Base-by-base conservation (phyloP, 306 rosid genomes). In the Casuarina glauca region DNA sequence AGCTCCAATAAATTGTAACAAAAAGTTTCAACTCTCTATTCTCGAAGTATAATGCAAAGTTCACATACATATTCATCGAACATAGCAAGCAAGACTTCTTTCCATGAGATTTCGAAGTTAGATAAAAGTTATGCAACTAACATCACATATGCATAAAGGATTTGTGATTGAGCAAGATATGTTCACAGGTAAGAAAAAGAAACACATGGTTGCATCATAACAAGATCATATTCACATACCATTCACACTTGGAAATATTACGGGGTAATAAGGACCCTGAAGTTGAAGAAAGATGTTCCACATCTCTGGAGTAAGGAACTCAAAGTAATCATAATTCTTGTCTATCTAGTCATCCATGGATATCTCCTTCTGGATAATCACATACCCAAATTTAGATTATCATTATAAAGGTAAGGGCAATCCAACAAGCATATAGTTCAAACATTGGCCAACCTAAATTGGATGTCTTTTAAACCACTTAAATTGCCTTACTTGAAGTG, bases 211-310 rank as follows among this genome's bases (percentile, higher is more conserved):
- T 54, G 11, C 81, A 73, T 75, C 50, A 32, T 12, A 71, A 76
- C 16, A 11, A 43, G 62, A 70, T 19, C 52, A 36, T 76, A 53
- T 39, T 51, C 74, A 70, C 87, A 85, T 70, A 95, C 98, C 97
- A 73, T 95, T 95, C 76, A 95, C 88, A 78, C 98, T 95, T 5
- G 98, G 98, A 85, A 92, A 95, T 86, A 92, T 86, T 89, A 95
- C 89, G 68, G 98, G 98, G 86, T 95, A 95, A 84, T 97, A 95
- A 6, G 98, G 98, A 42, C 98, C 98, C 86, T 89, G 98, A 83
- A 95, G 98, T 83, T 91, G 94, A 76, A 95, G 92, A 82, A 97
- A 95, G 67, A 87, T 75, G 81, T 95, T 95, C 75, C 97, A 89
- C 98, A 91, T 89, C 82, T 92, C 97, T 0, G 93, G 97, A 0